Conservation (phyloP, 768 basidiomycete species). For the Tulasnella sp. region DNA sequence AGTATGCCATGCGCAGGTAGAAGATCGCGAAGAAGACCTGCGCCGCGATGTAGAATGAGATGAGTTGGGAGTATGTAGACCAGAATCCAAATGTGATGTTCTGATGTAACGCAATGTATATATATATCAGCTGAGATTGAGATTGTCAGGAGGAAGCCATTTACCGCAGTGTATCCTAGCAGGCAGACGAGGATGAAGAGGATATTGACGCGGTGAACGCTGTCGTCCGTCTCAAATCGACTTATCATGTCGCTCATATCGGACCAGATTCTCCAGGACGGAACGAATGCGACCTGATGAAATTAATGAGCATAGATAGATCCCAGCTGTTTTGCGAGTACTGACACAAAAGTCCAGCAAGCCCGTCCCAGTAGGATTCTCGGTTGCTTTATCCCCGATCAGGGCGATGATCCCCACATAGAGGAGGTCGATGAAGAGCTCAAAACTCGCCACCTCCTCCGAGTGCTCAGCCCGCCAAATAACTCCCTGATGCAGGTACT, state of each 20-base stretch:
- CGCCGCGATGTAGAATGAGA: slow-evolving; percentile 9
- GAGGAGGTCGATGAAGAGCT: slow-evolving; percentile 6
- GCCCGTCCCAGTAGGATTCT: slow-evolving; percentile 4
- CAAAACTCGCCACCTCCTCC: slow-evolving; percentile 5
- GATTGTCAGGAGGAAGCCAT: background rate
- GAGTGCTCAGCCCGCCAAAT: background rate
- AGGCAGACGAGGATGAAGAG: slow-evolving; percentile 8
- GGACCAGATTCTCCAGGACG: slow-evolving; percentile 12
- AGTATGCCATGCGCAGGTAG: background rate
- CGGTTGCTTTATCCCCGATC: slow-evolving; percentile 10
- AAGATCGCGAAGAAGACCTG: background rate
- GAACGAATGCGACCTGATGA: slow-evolving; percentile 3
- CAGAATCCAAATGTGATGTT: slow-evolving; percentile 5
- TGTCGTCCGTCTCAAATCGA: slow-evolving; percentile 7
- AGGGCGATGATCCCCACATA: slow-evolving; percentile 10
- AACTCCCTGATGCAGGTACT: slow-evolving; percentile 3
- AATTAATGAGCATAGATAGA: background rate
- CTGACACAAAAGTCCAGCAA: slow-evolving; percentile 5
- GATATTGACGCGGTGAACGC: background rate
- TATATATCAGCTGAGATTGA: no score
- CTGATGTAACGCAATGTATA: background rate
- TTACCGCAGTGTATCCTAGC: slow-evolving; percentile 5
- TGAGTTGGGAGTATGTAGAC: slow-evolving; percentile 6
- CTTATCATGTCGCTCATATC: background rate
- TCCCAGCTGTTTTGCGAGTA: background rate